Base-by-base conservation (phyloP, 495 filamentous ascomycete species). In the Daldinia childiae region DNA sequence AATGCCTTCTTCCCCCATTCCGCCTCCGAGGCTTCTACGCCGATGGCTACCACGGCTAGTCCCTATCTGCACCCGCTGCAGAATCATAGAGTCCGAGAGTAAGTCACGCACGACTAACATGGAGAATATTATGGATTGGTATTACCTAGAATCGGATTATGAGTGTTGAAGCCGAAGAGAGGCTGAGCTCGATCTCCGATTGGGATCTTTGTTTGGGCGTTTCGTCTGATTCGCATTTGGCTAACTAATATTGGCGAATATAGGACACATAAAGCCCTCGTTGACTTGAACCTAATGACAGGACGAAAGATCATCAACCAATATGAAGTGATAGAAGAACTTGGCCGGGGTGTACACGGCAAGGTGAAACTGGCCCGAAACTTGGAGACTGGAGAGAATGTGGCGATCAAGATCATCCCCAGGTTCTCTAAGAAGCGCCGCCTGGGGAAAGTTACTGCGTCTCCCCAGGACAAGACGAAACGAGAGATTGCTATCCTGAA, bases 331-430 rank as follows among this genome's bases (percentile, higher is more conserved):
- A 89, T 98, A 62, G 90, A 96, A 76, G 96, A 98, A 81, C 90
- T 99, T 58, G 95, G 95, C 36, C 91, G 95, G 45, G 95, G 95
- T 41, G 91, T 95, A 64, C 95, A 99, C 78, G 95, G 95, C 64
- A 99, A 98, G 80, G 95, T 99, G 61, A 99, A 99, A 82, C 84
- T 97, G 41, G 96, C 93, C 32, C 87, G 91, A 45, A 93, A 97
- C 74, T 79, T 91, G 7, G 83, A 88, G 34, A 94, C 90, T 0
- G 87, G 87, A 61, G 92, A 96, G 62, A 88, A 90, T 72, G 94
- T 98, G 4, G 95, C 95, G 17, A 97, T 99, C 85, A 99, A 98
- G 81, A 98, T 99, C 73, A 95, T 99, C 27, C 92, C 97, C 51
- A 87, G 95, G n/a, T 95, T 92, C 74, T 94, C 96, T 59, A 97